Conservation (phyloP, 1,284 basidiomycete genomes). For the Puccinia sorghi region DNA sequence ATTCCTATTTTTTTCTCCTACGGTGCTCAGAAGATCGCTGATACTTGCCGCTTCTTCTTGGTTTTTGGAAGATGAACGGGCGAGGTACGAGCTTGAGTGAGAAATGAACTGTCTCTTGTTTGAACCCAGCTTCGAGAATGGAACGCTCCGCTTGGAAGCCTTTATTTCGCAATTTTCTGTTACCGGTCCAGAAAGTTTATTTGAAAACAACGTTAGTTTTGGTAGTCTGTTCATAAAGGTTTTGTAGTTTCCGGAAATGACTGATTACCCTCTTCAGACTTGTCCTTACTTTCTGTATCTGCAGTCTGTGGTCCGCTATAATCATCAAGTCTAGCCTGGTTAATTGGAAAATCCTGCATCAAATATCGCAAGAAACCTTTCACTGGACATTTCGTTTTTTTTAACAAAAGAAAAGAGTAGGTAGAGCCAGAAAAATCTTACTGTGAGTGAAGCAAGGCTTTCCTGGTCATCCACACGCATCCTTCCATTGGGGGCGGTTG, state of each 20-base stretch:
- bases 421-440: not conserved
- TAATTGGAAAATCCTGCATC: conserved; percentile 2
- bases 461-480: not conserved
- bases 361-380: not conserved
- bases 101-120: conserved; percentile 15
- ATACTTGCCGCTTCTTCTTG: conserved; percentile 11
- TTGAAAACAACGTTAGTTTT: not conserved
- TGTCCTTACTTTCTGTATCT: not conserved
- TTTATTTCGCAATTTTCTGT: not conserved
- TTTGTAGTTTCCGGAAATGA: not conserved
- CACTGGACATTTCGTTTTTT: not conserved
- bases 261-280: not conserved
- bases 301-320: not conserved
- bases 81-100: conserved; percentile 7
- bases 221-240: not conserved
- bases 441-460: not conserved
- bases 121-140: not conserved
- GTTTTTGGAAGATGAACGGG: conserved; percentile 2
- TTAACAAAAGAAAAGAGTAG: not conserved
- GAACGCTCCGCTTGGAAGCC: conserved; percentile 15
- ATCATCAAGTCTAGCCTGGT: not conserved
- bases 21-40: conserved; percentile 1
- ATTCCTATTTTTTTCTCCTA: conserved; percentile 19
- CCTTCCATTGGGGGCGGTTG: not conserved
- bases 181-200: not conserved